Conservation (phyloP, 257 asterid species). For the Solanum corneliomulleri region DNA sequence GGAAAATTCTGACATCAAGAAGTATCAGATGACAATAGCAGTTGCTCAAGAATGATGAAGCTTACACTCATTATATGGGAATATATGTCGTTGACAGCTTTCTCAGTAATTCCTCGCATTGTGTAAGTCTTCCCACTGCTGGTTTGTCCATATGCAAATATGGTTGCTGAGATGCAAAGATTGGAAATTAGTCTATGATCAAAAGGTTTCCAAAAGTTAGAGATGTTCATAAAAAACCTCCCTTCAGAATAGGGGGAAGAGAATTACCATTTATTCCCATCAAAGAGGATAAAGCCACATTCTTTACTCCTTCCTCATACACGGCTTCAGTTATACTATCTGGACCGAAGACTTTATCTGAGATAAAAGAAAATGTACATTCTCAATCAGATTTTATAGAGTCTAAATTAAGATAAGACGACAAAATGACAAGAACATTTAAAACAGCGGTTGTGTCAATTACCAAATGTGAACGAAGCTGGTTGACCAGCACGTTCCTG, state of each 20-base stretch:
- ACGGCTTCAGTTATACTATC: slow-evolving; percentile 60
- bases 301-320: slow-evolving; percentile 86
- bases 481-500: slow-evolving; percentile 54
- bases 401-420: not conserved
- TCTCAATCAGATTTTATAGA: not conserved
- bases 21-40: not conserved
- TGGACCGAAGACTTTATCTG: slow-evolving; percentile 90
- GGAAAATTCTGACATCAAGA: not conserved
- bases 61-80: slow-evolving; percentile 80
- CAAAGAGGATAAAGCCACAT: slow-evolving; percentile 86
- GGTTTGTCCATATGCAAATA: slow-evolving; percentile 95
- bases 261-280: slow-evolving; percentile 86
- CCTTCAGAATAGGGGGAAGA: not conserved
- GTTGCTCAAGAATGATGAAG: not conserved
- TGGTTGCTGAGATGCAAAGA: slow-evolving; percentile 60
- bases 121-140: slow-evolving; percentile 97
- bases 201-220: not conserved
- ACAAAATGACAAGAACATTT: not conserved
- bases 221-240: not conserved
- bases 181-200: not conserved
- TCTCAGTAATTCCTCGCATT: slow-evolving; percentile 87
- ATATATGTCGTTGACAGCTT: slow-evolving; percentile 86
- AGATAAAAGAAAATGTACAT: not conserved
- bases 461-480: slow-evolving; percentile 67
- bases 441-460: not conserved